Evolutionary conservation across 1,284 basidiomycete genomes (phyloP).

Genomic region (Puccinia novopanici): DNA sequence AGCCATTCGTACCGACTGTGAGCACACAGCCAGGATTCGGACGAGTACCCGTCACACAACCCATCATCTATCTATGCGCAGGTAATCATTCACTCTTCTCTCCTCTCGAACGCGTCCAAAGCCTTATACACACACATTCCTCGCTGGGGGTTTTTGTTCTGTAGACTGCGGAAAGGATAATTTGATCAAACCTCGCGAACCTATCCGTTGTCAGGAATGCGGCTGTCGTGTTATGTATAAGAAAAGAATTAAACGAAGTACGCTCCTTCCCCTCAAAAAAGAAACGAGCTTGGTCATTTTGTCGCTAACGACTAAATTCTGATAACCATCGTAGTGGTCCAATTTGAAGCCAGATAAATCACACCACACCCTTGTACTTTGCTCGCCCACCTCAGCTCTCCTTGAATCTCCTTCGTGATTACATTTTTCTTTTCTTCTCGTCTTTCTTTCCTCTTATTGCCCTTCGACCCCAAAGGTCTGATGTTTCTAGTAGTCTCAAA

Average conservation of each 20-base stretch:
- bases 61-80: slow-evolving; percentile 44
- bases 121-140: not conserved
- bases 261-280: slow-evolving; percentile 60
- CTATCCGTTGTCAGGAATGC: slow-evolving; percentile 93
- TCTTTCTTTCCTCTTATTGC: no score
- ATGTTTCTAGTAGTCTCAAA: no score
- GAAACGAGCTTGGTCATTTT: not conserved
- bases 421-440: no score
- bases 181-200: slow-evolving; percentile 87
- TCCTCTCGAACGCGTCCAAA: not conserved
- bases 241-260: slow-evolving; percentile 91
- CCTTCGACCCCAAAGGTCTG: no score
- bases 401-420: no score
- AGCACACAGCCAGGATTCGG: slow-evolving; percentile 18
- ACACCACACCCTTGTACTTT: no score
- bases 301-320: not conserved
- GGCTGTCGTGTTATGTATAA: slow-evolving; percentile 99
- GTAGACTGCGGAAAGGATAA: slow-evolving; percentile 92
- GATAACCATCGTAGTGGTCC: slow-evolving; percentile 15
- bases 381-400: no score
- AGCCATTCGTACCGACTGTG: slow-evolving; percentile 19
- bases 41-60: not conserved
- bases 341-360: slow-evolving; percentile 28
- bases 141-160: not conserved
- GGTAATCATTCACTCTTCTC: slow-evolving; percentile 4